Evolutionary conservation across 139 green algal species (phyloP).

Genomic region (Chlamydomonas eustigma): DNA sequence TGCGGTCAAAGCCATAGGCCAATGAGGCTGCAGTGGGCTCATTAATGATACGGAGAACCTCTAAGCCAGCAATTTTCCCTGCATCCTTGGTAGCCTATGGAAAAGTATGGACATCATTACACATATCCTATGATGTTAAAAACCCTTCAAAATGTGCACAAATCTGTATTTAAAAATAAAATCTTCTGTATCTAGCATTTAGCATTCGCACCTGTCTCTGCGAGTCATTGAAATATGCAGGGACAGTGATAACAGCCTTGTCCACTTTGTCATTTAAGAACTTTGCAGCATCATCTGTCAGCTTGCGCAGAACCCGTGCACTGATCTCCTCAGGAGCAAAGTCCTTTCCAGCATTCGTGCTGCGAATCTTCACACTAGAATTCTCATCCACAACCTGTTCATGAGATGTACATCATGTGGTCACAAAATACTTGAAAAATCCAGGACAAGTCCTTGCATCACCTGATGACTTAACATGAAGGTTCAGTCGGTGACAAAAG

Average conservation of each 20-base stretch:
- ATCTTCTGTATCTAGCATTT: too few relatives aligned
- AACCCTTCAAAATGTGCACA: too few relatives aligned
- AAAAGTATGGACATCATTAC: neutral
- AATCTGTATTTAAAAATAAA: too few relatives aligned
- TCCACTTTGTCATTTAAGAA: constrained; percentile 82
- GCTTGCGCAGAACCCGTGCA: constrained; percentile 93
- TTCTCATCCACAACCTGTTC: constrained; percentile 63
- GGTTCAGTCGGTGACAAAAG: too few relatives aligned
- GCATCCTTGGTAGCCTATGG: constrained; percentile 67
- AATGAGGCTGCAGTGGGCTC: constrained; percentile 97
- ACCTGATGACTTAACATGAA: too few relatives aligned
- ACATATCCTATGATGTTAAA: neutral
- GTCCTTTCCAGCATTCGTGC: constrained; percentile 83
- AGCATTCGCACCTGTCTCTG: constrained; percentile 76
- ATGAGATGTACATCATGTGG: too few relatives aligned
- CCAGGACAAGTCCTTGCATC: too few relatives aligned
- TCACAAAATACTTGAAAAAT: too few relatives aligned
- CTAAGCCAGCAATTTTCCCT: constrained; percentile 91
- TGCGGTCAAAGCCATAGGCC: constrained; percentile 97
- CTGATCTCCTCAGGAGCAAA: constrained; percentile 98
- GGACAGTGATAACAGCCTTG: constrained; percentile 98
- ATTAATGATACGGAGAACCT: constrained; percentile 99
- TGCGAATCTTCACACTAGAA: constrained; percentile 93
- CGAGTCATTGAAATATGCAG: constrained; percentile 99
- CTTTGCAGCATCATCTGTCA: constrained; percentile 79